Evolutionary conservation across 331 rosid species (phyloP).

Genomic region (Prunus yedoensis): DNA sequence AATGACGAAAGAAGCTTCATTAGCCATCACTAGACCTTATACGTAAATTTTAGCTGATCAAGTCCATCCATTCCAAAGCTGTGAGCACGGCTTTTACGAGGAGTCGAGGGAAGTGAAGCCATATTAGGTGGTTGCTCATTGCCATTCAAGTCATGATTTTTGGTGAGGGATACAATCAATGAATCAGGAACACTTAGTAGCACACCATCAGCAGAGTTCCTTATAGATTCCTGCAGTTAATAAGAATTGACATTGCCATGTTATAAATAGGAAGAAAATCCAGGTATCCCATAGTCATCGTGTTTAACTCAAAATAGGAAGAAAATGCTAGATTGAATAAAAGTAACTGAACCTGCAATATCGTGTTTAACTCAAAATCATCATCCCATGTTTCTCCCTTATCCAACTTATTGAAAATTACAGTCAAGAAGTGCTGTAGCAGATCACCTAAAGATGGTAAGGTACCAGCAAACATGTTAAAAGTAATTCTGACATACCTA

Average conservation of each 20-base stretch:
- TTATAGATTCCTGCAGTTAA: constrained; percentile 81
- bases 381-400: constrained; percentile 95
- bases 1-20: not conserved
- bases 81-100: constrained; percentile 48
- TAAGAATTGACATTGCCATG: constrained; percentile 18
- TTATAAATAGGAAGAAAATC: constrained; percentile 9
- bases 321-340: not conserved
- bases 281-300: not conserved
- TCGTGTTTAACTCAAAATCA: constrained; percentile 89
- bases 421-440: constrained; percentile 88
- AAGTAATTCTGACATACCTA: constrained; percentile 19
- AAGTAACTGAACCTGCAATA: constrained; percentile 72
- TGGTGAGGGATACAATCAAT: constrained; percentile 70
- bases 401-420: constrained; percentile 84
- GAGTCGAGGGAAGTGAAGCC: constrained; percentile 45
- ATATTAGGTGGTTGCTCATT: constrained; percentile 56
- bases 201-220: constrained; percentile 87
- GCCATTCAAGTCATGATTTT: constrained; percentile 44
- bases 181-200: constrained; percentile 90
- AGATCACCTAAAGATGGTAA: constrained; percentile 71
- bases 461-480: constrained; percentile 24
- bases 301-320: not conserved
- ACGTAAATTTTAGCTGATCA: constrained; percentile 77
- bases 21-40: constrained; percentile 55
- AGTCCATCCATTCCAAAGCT: constrained; percentile 87